Conservation (phyloP, 108 stramenopile species). For the Cyclotella cryptica region DNA sequence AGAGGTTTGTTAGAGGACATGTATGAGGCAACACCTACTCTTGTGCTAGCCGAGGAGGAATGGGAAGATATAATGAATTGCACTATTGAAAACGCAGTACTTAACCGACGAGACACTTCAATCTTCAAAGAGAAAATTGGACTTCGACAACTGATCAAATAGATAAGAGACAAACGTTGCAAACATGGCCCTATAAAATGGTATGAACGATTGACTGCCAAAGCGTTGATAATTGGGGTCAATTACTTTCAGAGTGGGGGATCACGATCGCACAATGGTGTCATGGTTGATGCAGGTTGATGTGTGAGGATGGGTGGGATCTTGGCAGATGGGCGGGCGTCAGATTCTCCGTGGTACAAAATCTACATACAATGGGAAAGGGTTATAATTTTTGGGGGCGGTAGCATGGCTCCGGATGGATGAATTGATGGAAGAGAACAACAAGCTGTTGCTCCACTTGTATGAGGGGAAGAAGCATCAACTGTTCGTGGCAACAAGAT, state of each 20-base stretch:
- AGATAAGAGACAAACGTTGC: conserved; percentile 29
- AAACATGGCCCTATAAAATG: conserved; percentile 58
- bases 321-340: too few relatives aligned
- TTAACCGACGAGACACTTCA: neutral
- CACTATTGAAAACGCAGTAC: conserved; percentile 35
- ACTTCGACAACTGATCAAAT: conserved; percentile 47
- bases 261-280: too few relatives aligned
- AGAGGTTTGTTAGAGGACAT: conserved; percentile 79
- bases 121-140: conserved; percentile 32
- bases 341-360: too few relatives aligned
- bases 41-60: conserved; percentile 53
- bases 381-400: too few relatives aligned
- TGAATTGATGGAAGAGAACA: conserved; percentile 41
- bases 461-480: conserved; percentile 14
- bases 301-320: too few relatives aligned
- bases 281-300: too few relatives aligned
- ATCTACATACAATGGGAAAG: too few relatives aligned
- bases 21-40: conserved; percentile 62
- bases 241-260: conserved; percentile 91
- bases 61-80: conserved; percentile 39
- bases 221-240: conserved; percentile 72
- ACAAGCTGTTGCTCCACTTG: conserved; percentile 13
- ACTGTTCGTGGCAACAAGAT: conserved; percentile 2
- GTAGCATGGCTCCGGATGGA: conserved; percentile 42
- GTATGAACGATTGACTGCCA: conserved; percentile 77